phyloP scores from a whole-genome alignment of 257 asterid genomes.

The Scutellaria galericulata region DNA sequence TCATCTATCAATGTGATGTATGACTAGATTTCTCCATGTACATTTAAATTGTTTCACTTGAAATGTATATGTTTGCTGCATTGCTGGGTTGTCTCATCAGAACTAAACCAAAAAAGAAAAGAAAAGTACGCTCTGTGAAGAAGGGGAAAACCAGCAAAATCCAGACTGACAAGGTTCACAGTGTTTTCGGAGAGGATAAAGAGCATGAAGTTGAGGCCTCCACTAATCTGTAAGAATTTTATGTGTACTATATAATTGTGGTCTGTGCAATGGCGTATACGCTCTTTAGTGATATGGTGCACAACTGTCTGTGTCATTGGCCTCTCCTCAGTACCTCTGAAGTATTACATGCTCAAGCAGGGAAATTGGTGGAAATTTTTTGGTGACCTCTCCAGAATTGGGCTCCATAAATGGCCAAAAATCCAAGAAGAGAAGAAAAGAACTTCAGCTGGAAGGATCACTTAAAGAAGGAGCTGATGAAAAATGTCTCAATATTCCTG shows the following conservation, averaged over 20 bases:
- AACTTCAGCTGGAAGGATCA: slow-evolving; percentile 41
- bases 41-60: slow-evolving; percentile 24
- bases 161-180: slow-evolving; percentile 29
- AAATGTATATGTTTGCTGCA: slow-evolving; percentile 27
- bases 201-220: slow-evolving; percentile 44
- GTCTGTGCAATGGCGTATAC: slow-evolving; percentile 24
- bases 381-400: slow-evolving; percentile 35
- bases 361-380: slow-evolving; percentile 37
- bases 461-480: slow-evolving; percentile 32
- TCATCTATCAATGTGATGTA: slow-evolving; percentile 14
- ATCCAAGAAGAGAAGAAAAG: slow-evolving; percentile 60
- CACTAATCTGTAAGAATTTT: slow-evolving; percentile 44
- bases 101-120: slow-evolving; percentile 55
- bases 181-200: slow-evolving; percentile 37
- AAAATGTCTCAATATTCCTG: slow-evolving; percentile 23
- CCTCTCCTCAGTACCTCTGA: neutral
- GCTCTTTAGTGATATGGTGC: slow-evolving; percentile 6
- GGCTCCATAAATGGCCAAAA: slow-evolving; percentile 43
- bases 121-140: slow-evolving; percentile 47
- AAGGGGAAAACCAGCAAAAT: slow-evolving; percentile 42
- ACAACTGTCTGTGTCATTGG: slow-evolving; percentile 1
- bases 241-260: slow-evolving; percentile 29
- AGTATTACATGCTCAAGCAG: slow-evolving; percentile 39
- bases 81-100: slow-evolving; percentile 32
- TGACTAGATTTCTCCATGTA: slow-evolving; percentile 8